These are phyloP conservation scores for Clonostachys byssicola DNA, from an alignment of 2,329 filamentous ascomycete genomes.

Conservation along the genomic window DNA sequence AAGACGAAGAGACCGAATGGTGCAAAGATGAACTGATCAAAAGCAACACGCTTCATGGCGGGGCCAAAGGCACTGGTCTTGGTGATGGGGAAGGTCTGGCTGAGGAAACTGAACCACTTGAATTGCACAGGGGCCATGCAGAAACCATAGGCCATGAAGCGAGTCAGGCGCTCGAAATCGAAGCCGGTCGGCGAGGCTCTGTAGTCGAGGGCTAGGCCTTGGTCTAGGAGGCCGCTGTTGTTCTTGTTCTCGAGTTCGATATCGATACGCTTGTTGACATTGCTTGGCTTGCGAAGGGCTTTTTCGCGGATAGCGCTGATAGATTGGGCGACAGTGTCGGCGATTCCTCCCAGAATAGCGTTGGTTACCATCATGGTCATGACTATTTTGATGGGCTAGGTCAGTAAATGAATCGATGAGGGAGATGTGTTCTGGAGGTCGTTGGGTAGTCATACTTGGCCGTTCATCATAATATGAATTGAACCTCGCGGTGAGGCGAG, in stretches of 20 bases:
- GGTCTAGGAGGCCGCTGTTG: constrained; percentile 53
- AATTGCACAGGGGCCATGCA: constrained; percentile 94
- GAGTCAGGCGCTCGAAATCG: constrained; percentile 88
- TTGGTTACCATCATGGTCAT: constrained; percentile 99
- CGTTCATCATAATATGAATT: constrained; percentile 91
- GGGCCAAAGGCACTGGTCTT: constrained; percentile 71
- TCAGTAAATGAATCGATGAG: neutral
- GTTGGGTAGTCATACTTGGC: constrained; percentile 55
- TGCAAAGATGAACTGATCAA: constrained; percentile 91
- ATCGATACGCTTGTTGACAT: constrained; percentile 58
- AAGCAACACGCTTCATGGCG: constrained; percentile 83
- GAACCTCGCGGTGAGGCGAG: constrained; percentile 79
- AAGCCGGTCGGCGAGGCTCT: constrained; percentile 73
- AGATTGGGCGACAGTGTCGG: constrained; percentile 92
- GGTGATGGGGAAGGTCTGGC: constrained; percentile 76
- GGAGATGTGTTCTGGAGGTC: neutral
- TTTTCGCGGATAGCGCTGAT: constrained; percentile 78
- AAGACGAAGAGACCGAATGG: constrained; percentile 83
- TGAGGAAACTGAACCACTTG: constrained; percentile 90
- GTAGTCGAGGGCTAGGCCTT: constrained; percentile 62
- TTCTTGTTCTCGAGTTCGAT: constrained; percentile 81
- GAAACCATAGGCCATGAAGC: constrained; percentile 98
- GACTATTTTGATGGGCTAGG: constrained; percentile 43
- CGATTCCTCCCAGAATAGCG: constrained; percentile 88
- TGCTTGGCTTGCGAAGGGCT: constrained; percentile 56